Percentiles rank a stretch among this genome's conserved stretches.
Evolutionary conservation across 2,329 filamentous ascomycete species (phyloP).

Genomic region (Fusarium annulatum): DNA sequence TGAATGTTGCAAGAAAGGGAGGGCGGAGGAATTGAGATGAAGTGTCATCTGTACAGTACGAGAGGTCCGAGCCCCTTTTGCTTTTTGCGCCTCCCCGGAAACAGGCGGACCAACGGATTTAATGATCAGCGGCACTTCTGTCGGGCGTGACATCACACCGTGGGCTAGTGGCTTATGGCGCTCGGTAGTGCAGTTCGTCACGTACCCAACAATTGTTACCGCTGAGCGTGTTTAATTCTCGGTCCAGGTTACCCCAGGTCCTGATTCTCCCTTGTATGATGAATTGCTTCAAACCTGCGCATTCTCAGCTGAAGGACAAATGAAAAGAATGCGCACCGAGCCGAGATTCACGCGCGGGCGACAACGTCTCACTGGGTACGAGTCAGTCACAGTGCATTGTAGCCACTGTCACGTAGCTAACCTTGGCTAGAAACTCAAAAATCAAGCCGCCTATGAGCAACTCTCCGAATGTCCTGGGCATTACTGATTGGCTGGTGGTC

Average conservation of each 20-base stretch:
- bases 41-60: background rate
- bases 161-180: background rate
- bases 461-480: background rate
- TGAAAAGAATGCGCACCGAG: no score
- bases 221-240: background rate
- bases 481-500: accelerated
- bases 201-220: background rate
- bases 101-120: background rate
- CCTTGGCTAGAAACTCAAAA: background rate
- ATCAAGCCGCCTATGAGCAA: background rate
- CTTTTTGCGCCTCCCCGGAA: background rate
- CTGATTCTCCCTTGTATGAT: accelerated
- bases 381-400: background rate
- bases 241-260: background rate
- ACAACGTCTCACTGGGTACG: background rate
- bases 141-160: background rate
- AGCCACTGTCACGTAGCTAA: background rate
- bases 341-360: background rate
- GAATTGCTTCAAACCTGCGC: accelerated
- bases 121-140: background rate
- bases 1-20: background rate
- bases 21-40: background rate
- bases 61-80: background rate
- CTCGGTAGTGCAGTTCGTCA: background rate
- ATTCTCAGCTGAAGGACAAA: background rate